Percentiles rank a stretch among this genome's conserved stretches.
Evolutionary conservation across 2,329 filamentous ascomycete genomes (phyloP).

Genomic region (Cytospora leucostoma): DNA sequence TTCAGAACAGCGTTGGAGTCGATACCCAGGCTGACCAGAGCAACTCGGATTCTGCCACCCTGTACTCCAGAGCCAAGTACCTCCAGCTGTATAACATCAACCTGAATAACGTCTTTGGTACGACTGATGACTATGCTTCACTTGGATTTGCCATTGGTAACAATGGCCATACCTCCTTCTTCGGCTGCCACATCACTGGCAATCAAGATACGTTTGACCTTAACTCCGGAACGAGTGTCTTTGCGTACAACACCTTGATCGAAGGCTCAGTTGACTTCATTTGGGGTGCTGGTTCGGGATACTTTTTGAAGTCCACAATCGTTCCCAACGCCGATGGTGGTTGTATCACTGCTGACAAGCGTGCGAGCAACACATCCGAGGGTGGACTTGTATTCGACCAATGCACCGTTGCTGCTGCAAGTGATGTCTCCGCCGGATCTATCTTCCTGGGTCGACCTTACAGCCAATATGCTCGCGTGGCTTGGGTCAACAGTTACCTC

Average conservation of each 20-base stretch:
- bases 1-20: conserved; percentile 35
- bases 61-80: conserved; percentile 43
- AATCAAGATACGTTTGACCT: conserved; percentile 43
- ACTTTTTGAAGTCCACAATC: conserved; percentile 43
- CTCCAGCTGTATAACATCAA: conserved; percentile 43
- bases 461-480: conserved; percentile 31
- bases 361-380: conserved; percentile 40
- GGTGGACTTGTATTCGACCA: conserved; percentile 40
- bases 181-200: conserved; percentile 36
- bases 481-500: conserved; percentile 41
- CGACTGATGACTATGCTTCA: conserved; percentile 39
- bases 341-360: conserved; percentile 41
- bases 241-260: conserved; percentile 43
- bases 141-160: conserved; percentile 45
- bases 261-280: conserved; percentile 47
- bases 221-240: conserved; percentile 37
- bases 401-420: conserved; percentile 36
- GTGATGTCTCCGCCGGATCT: conserved; percentile 29
- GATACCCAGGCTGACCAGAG: conserved; percentile 40
- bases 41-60: conserved; percentile 42
- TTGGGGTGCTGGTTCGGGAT: conserved; percentile 45
- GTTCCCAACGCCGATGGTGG: conserved; percentile 36
- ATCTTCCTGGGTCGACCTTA: conserved; percentile 33
- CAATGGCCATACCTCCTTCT: conserved; percentile 41
- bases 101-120: conserved; percentile 42